phyloP scores from a whole-genome alignment of 345 rosid genomes.

The Turritis glabra region DNA sequence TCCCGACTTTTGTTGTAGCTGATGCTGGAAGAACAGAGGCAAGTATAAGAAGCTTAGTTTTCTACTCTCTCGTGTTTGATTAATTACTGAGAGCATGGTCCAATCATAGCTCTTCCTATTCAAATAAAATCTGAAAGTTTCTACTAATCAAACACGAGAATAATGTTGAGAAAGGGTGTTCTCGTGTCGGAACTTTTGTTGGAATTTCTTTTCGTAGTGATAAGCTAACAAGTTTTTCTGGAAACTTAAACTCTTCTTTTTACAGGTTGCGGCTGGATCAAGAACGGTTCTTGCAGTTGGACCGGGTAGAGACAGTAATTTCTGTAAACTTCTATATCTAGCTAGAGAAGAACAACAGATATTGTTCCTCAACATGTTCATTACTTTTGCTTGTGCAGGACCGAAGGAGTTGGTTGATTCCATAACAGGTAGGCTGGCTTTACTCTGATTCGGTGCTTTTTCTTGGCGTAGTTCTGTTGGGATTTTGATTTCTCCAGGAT shows the following conservation, averaged over 20 bases:
- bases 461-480: neutral
- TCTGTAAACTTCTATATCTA: neutral
- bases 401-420: constrained; percentile 67
- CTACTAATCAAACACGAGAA: neutral
- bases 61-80: neutral
- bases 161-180: neutral
- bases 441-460: constrained; percentile 49
- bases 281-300: constrained; percentile 89
- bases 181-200: neutral
- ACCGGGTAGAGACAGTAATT: constrained; percentile 54
- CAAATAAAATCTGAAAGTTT: neutral
- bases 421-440: constrained; percentile 65
- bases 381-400: constrained; percentile 47
- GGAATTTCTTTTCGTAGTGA: neutral
- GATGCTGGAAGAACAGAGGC: constrained; percentile 98
- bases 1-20: constrained; percentile 90
- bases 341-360: constrained; percentile 2
- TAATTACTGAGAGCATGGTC: neutral
- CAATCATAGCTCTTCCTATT: neutral
- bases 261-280: constrained; percentile 82
- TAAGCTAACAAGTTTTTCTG: neutral
- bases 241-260: constrained; percentile 17
- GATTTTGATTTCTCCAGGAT: constrained; percentile 9
- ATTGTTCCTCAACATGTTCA: neutral
- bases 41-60: neutral